These are phyloP conservation scores for Talaromyces sp. DNA, from an alignment of 2,329 filamentous ascomycete genomes.

Conservation along the genomic window DNA sequence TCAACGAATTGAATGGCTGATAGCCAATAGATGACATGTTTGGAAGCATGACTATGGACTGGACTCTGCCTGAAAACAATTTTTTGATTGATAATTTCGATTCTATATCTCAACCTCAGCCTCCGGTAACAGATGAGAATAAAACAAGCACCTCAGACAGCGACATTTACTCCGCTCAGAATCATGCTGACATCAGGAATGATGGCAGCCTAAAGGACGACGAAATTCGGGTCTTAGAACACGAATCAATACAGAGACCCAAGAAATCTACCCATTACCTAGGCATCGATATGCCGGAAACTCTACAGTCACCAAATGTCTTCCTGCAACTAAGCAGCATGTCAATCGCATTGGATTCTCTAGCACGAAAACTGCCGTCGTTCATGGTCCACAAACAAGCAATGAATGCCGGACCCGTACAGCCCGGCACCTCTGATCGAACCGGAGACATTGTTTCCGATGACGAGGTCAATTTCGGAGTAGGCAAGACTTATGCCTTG, in stretches of 20 bases:
- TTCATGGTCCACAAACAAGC: slow-evolving; percentile 1
- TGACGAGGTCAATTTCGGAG: background rate
- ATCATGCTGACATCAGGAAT: background rate
- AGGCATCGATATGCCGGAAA: slow-evolving; percentile 2
- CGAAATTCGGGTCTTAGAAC: background rate
- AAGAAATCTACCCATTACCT: slow-evolving; percentile 1
- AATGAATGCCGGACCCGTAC: background rate
- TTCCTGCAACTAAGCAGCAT: slow-evolving; percentile 13
- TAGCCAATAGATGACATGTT: slow-evolving; percentile 9
- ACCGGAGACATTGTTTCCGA: background rate
- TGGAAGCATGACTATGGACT: slow-evolving; percentile 9
- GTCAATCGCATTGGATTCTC: slow-evolving; percentile 3
- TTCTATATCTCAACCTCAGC: slow-evolving; percentile 1
- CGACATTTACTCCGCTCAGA: background rate
- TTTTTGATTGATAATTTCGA: background rate
- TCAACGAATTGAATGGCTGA: background rate
- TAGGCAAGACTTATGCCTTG: slow-evolving; percentile 10
- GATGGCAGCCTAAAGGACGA: background rate
- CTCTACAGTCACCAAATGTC: slow-evolving; percentile 8
- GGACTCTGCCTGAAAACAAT: slow-evolving; percentile 2
- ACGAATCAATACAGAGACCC: slow-evolving; percentile 10
- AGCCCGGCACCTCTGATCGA: background rate
- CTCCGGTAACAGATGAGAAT: background rate
- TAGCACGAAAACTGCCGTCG: background rate
- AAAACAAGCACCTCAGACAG: background rate